These are phyloP conservation scores for Jasminum sambac DNA, from an alignment of 257 asterid genomes.

Conservation along the genomic window DNA sequence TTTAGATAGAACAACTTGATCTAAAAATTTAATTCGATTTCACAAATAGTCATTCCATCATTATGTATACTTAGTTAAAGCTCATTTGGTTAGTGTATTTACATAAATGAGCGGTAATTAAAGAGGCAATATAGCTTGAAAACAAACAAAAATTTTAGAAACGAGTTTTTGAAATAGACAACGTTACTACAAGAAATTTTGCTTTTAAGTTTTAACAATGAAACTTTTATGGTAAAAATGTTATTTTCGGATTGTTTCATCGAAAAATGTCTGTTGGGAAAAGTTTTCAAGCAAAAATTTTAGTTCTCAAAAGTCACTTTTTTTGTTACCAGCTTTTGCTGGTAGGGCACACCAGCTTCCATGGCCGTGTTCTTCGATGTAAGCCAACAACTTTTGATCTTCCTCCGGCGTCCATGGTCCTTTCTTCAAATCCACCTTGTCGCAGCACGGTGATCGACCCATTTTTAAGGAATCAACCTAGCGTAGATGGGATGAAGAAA, in stretches of 20 bases:
- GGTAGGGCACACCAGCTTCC: slow-evolving; percentile 68
- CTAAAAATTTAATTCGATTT: not conserved
- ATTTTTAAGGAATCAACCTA: not conserved
- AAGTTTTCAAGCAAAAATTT: not conserved
- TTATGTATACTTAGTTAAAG: too few species aligned
- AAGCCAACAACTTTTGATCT: slow-evolving; percentile 45
- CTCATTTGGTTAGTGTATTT: too few species aligned
- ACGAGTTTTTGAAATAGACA: too few species aligned
- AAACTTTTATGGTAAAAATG: too few species aligned
- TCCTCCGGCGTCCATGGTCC: slow-evolving; percentile 62
- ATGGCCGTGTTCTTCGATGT: slow-evolving; percentile 50
- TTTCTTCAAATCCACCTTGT: slow-evolving; percentile 49
- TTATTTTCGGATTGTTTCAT: too few species aligned
- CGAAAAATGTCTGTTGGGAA: too few species aligned
- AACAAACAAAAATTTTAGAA: too few species aligned
- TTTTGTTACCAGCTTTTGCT: slow-evolving; percentile 43
- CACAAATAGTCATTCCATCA: not conserved
- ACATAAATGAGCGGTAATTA: too few species aligned
- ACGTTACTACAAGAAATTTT: too few species aligned
- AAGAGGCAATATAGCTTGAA: too few species aligned
- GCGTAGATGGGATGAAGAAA: not conserved
- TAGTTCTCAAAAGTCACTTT: not conserved
- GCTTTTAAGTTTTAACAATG: too few species aligned
- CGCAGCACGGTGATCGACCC: slow-evolving; percentile 54
- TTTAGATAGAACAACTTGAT: not conserved